phyloP scores from a whole-genome alignment of 805 yeast species.

The Metschnikowia arizonensis region DNA sequence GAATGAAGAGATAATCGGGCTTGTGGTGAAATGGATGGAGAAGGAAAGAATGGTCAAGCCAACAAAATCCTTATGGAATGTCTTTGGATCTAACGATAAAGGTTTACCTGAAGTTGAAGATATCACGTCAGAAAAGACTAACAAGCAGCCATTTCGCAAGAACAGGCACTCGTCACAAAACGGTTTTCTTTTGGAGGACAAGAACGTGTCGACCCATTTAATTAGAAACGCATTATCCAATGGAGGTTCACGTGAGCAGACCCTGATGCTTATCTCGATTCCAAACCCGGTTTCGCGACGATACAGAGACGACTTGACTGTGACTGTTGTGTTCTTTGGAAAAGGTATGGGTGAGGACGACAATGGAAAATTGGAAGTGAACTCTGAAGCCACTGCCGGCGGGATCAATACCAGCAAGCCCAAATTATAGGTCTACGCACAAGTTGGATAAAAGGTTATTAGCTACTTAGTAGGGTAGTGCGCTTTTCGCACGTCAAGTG shows the following conservation, averaged over 20 bases:
- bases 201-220: conserved; percentile 86
- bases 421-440: conserved; percentile 36
- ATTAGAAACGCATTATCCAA: conserved; percentile 85
- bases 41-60: conserved; percentile 59
- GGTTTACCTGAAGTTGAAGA: conserved; percentile 63
- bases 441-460: not conserved
- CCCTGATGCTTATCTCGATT: conserved; percentile 80
- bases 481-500: not conserved
- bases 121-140: conserved; percentile 52
- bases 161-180: conserved; percentile 28
- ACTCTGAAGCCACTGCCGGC: conserved; percentile 55
- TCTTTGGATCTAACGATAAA: conserved; percentile 39
- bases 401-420: conserved; percentile 47
- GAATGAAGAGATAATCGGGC: conserved; percentile 87
- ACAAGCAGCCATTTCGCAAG: conserved; percentile 74
- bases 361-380: conserved; percentile 51
- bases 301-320: conserved; percentile 94
- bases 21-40: conserved; percentile 93
- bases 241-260: conserved; percentile 86
- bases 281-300: conserved; percentile 89
- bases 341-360: conserved; percentile 43
- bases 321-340: conserved; percentile 92
- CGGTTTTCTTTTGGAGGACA: conserved; percentile 67
- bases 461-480: not conserved
- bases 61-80: conserved; percentile 44